phyloP scores from a whole-genome alignment of 176 grass and related monocot genomes.

The Aegilops sharonensis region DNA sequence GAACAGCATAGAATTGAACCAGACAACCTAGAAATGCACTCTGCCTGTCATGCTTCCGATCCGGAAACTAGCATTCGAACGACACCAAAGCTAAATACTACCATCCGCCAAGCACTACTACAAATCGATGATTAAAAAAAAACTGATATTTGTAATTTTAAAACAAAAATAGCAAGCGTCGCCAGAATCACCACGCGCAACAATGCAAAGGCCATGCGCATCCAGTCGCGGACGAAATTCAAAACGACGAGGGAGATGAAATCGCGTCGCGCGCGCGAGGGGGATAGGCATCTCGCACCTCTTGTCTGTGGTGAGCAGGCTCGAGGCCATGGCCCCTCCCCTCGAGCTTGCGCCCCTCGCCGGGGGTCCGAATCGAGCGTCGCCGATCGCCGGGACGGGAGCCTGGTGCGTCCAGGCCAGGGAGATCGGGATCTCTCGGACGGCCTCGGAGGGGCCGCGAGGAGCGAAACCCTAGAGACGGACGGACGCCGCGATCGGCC shows the following conservation, averaged over 20 bases:
- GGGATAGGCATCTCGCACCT: slow-evolving; percentile 36
- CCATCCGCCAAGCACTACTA: neutral
- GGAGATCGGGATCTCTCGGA: slow-evolving; percentile 35
- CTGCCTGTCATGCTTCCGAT: neutral
- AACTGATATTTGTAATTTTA: neutral
- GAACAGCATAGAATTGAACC: neutral
- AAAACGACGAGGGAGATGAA: neutral
- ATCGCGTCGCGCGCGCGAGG: neutral
- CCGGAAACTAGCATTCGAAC: neutral
- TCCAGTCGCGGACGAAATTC: neutral
- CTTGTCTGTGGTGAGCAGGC: slow-evolving; percentile 45
- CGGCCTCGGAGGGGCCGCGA: neutral
- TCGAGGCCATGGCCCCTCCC: slow-evolving; percentile 47
- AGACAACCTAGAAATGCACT: neutral
- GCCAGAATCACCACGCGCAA: neutral
- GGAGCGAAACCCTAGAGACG: slow-evolving; percentile 42
- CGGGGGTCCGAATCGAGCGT: slow-evolving; percentile 16
- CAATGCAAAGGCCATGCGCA: slow-evolving; percentile 11
- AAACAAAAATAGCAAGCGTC: neutral
- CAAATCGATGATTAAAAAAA: neutral
- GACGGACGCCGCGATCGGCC: slow-evolving; percentile 22
- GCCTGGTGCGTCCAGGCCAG: neutral
- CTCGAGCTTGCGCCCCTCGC: neutral
- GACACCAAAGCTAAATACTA: neutral
- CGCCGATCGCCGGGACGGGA: neutral